phyloP scores from a whole-genome alignment of 1,284 basidiomycete species.

The Puccinia polysora region DNA sequence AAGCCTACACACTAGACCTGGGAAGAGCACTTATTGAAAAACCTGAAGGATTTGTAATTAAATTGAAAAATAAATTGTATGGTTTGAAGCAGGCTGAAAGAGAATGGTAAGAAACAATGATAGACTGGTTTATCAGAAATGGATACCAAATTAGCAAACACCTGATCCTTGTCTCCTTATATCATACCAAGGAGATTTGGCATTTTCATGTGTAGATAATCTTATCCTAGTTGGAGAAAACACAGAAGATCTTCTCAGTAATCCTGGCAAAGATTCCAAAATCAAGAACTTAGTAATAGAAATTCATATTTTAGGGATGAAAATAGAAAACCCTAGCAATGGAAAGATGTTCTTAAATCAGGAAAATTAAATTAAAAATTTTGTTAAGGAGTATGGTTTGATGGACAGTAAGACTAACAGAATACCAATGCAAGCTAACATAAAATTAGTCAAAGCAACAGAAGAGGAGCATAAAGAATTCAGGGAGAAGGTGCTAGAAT shows the following conservation, averaged over 20 bases:
- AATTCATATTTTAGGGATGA: constrained; percentile 11
- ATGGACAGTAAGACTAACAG: no score
- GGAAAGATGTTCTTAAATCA: not conserved
- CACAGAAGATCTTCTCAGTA: no score
- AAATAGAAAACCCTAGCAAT: not conserved
- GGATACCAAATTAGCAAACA: not conserved
- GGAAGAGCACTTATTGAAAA: no score
- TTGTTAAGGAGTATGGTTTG: not conserved
- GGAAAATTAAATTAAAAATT: no score
- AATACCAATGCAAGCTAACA: constrained; percentile 15
- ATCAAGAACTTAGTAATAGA: not conserved
- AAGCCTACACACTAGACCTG: no score
- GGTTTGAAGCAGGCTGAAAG: not conserved
- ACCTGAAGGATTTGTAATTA: no score
- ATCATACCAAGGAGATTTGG: not conserved
- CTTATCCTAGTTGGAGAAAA: no score
- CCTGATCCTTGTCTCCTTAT: not conserved
- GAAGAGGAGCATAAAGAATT: not conserved
- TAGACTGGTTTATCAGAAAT: not conserved
- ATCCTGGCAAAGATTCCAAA: not conserved
- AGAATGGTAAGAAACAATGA: not conserved
- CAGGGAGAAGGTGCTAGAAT: no score
- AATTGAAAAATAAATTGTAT: constrained; percentile 7
- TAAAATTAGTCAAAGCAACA: constrained; percentile 7
- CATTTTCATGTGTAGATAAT: constrained; percentile 14